Evolutionary conservation across 805 yeast species (phyloP).

Genomic region (Pichia rugopelliculosa): DNA sequence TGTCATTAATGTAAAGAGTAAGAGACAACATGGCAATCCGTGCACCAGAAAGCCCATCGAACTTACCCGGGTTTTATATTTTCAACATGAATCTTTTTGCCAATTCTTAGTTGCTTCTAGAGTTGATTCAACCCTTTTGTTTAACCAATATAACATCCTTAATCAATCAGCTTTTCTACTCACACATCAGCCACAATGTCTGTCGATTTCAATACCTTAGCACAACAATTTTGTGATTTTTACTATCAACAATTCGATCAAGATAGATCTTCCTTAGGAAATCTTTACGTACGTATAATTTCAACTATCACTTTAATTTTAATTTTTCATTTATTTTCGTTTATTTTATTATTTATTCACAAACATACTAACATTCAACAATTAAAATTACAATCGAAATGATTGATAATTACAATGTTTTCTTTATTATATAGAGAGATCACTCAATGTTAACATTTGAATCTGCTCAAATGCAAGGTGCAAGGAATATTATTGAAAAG

Average conservation of each 20-base stretch:
- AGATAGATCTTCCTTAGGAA: constrained; percentile 87
- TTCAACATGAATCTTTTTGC: no score
- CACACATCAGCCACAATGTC: constrained; percentile 19
- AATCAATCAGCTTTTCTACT: neutral
- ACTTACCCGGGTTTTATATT: no score
- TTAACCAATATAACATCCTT: no score
- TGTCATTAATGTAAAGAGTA: no score
- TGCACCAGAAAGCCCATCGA: no score
- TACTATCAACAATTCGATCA: constrained; percentile 93
- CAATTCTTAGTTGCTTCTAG: no score
- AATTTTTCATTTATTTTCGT: no score
- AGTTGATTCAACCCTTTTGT: no score
- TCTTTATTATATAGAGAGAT: constrained; percentile 48
- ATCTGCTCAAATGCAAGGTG: constrained; percentile 90
- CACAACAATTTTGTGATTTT: constrained; percentile 80
- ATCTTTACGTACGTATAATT: constrained; percentile 58
- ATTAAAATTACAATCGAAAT: neutral
- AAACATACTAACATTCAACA: constrained; percentile 4
- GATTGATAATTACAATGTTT: neutral
- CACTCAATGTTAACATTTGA: constrained; percentile 97
- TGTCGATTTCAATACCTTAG: constrained; percentile 29
- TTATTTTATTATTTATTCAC: neutral
- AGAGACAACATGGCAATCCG: no score
- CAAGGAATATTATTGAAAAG: constrained; percentile 87
- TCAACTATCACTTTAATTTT: neutral